A percentile compares a stretch with the other conserved stretches of the same genome.
phyloP scores from a whole-genome alignment of 192 early-diverging fungal genomes.

The Linnemannia schmuckeri region DNA sequence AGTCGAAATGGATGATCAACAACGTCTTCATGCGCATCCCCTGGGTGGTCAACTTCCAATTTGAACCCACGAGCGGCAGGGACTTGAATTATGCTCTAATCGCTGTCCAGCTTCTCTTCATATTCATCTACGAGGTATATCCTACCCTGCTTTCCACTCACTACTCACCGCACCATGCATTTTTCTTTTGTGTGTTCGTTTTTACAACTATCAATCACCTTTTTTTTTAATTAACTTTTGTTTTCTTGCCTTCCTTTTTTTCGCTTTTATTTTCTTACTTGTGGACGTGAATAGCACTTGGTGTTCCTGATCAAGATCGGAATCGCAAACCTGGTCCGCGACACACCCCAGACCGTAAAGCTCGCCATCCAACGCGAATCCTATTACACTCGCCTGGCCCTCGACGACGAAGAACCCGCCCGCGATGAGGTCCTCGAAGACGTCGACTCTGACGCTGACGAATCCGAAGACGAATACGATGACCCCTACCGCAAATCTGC shows the following conservation, averaged over 20 bases:
- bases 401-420: slow-evolving; percentile 50
- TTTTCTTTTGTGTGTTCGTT: background rate
- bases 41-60: background rate
- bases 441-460: slow-evolving; percentile 25
- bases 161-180: no score
- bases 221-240: background rate
- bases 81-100: slow-evolving; percentile 18
- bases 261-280: background rate
- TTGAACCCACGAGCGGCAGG: no score
- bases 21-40: slow-evolving; percentile 21
- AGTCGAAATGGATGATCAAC: slow-evolving; percentile 49
- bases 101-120: slow-evolving; percentile 46
- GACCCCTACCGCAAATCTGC: background rate
- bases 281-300: slow-evolving; percentile 27
- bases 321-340: slow-evolving; percentile 50
- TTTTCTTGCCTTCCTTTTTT: background rate
- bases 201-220: background rate
- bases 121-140: slow-evolving; percentile 60
- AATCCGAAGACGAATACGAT: slow-evolving; percentile 37
- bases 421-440: slow-evolving; percentile 53
- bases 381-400: slow-evolving; percentile 39
- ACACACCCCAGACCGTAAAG: slow-evolving; percentile 50
- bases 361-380: slow-evolving; percentile 58
- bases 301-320: slow-evolving; percentile 53
- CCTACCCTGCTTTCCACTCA: no score